Percentiles rank a stretch among this genome's conserved stretches.
phyloP scores from a whole-genome alignment of 169 alveolate genomes.

The Babesia bovis region DNA sequence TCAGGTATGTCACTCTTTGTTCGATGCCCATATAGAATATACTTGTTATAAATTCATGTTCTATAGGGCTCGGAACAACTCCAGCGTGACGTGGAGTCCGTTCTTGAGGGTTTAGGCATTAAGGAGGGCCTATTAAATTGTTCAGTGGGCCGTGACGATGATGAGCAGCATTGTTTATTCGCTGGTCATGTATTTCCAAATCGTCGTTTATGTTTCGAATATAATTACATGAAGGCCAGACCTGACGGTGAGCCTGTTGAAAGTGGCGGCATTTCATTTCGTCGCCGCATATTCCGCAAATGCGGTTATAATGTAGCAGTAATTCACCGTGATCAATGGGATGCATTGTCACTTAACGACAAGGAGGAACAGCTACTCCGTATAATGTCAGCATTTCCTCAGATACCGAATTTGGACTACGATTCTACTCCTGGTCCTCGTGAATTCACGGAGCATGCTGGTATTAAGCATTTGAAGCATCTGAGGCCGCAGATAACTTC shows the following conservation, averaged over 20 bases:
- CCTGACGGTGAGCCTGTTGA: constrained; percentile 75
- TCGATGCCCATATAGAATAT: background rate
- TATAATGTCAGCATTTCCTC: constrained; percentile 60
- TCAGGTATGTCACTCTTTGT: constrained; percentile 40
- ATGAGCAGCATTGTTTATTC: constrained; percentile 85
- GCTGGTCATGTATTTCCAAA: constrained; percentile 79
- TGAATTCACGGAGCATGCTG: constrained; percentile 47
- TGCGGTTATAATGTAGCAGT: constrained; percentile 79
- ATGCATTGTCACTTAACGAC: constrained; percentile 63
- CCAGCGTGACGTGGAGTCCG: constrained; percentile 81
- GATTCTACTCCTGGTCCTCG: constrained; percentile 59
- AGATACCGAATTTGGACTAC: constrained; percentile 22
- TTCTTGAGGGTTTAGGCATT: constrained; percentile 73
- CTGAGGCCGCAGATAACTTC: constrained; percentile 73
- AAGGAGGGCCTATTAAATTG: constrained; percentile 77
- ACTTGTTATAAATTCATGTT: background rate
- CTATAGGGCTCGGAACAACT: constrained; percentile 79
- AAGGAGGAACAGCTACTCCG: constrained; percentile 78
- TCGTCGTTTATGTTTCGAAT: constrained; percentile 80
- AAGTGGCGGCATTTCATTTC: constrained; percentile 76
- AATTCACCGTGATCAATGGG: constrained; percentile 81
- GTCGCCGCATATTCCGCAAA: constrained; percentile 75
- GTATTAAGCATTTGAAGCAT: constrained; percentile 73
- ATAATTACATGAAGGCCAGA: constrained; percentile 76
- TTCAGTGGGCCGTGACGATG: constrained; percentile 82